Percentiles rank a stretch among this genome's conserved stretches.
These are phyloP conservation scores for Hymenoscyphus repandus DNA, from an alignment of 2,329 filamentous ascomycete species.

Conservation along the genomic window DNA sequence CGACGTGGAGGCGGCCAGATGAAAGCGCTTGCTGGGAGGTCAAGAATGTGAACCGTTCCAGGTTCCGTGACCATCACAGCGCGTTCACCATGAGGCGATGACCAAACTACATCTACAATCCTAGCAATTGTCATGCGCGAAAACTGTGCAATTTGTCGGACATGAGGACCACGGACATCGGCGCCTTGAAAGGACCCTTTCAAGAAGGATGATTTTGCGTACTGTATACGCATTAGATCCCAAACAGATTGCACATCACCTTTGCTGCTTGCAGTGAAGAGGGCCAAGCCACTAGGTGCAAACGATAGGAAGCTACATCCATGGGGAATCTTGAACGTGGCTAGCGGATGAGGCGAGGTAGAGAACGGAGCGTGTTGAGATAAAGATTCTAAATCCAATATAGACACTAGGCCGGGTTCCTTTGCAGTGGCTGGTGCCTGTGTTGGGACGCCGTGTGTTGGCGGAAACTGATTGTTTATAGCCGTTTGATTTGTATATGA, in stretches of 20 bases:
- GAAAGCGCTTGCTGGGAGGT: constrained; percentile 76
- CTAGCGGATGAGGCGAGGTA: constrained; percentile 50
- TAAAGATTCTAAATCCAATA: constrained; percentile 64
- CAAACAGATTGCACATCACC: constrained; percentile 80
- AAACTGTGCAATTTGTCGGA: constrained; percentile 83
- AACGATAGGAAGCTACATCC: constrained; percentile 81
- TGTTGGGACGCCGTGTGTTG: constrained; percentile 63
- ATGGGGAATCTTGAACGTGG: constrained; percentile 65
- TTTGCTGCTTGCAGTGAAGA: constrained; percentile 77
- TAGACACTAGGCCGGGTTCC: constrained; percentile 69
- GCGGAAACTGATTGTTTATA: constrained; percentile 55
- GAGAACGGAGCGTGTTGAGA: constrained; percentile 43
- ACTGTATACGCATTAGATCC: constrained; percentile 66
- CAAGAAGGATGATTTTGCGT: constrained; percentile 56
- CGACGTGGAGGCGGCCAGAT: constrained; percentile 76
- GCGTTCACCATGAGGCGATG: constrained; percentile 71
- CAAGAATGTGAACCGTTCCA: constrained; percentile 90
- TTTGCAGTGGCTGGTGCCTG: constrained; percentile 43
- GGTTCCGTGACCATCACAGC: constrained; percentile 88
- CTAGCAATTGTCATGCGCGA: constrained; percentile 87
- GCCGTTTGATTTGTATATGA: constrained; percentile 26
- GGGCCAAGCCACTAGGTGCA: constrained; percentile 64
- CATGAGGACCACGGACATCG: constrained; percentile 44
- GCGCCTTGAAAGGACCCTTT: constrained; percentile 43
- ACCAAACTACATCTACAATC: constrained; percentile 88